A percentile compares a stretch with the other conserved stretches of the same genome.
Evolutionary conservation across 2,329 filamentous ascomycete species (phyloP).

Genomic region (Biscogniauxia mediterranea): DNA sequence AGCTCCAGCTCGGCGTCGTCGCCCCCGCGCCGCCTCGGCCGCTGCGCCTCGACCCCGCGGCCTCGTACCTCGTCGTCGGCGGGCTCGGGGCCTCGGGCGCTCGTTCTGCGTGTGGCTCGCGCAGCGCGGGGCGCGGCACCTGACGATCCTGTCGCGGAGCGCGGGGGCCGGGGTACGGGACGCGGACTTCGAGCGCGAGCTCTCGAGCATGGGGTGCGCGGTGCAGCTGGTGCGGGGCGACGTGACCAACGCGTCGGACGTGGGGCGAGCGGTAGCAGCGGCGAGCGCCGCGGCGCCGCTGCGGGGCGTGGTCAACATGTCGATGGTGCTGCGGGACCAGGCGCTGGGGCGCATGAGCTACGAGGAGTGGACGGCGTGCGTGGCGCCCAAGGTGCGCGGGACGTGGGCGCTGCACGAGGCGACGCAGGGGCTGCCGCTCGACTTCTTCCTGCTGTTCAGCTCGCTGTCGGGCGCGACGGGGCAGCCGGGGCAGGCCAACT

Average conservation of each 20-base stretch:
- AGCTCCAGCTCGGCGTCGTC: too few species aligned
- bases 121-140: constrained; percentile 37
- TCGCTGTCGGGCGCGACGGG: constrained; percentile 31
- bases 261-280: constrained; percentile 15
- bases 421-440: constrained; percentile 22
- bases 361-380: not conserved
- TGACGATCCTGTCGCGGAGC: constrained; percentile 40
- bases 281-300: constrained; percentile 13
- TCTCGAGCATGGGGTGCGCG: constrained; percentile 22
- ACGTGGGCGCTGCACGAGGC: constrained; percentile 40
- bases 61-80: constrained; percentile 32
- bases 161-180: constrained; percentile 15
- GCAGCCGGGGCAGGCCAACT: constrained; percentile 34
- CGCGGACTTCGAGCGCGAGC: constrained; percentile 18
- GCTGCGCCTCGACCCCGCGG: constrained; percentile 14
- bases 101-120: constrained; percentile 31
- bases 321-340: constrained; percentile 24
- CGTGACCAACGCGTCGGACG: constrained; percentile 15
- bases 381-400: constrained; percentile 37
- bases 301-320: constrained; percentile 24
- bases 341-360: constrained; percentile 21
- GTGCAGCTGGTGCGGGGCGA: constrained; percentile 16
- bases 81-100: constrained; percentile 33
- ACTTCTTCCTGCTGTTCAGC: constrained; percentile 38
- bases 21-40: not conserved